phyloP scores from a whole-genome alignment of 805 yeast genomes.

The Barnettozyma botsteinii region DNA sequence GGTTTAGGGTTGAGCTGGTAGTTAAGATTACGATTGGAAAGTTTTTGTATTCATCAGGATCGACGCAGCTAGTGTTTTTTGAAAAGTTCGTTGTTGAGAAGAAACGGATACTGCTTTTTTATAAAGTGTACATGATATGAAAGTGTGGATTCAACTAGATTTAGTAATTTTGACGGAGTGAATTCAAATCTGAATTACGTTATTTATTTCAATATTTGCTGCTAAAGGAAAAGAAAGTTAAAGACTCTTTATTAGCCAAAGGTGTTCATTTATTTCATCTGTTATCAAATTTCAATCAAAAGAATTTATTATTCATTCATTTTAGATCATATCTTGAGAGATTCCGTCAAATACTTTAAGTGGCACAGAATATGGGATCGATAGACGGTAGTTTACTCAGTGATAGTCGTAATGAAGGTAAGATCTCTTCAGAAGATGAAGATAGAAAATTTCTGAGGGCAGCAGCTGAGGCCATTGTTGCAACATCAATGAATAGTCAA shows the following conservation, averaged over 20 bases:
- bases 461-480: conserved; percentile 57
- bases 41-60: too few relatives aligned
- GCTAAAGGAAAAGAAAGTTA: too few relatives aligned
- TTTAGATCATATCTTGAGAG: not conserved
- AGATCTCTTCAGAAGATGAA: conserved; percentile 28
- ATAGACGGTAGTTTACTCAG: not conserved
- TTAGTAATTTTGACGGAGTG: not conserved
- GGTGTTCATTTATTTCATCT: not conserved
- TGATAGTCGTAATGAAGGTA: not conserved
- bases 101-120: too few relatives aligned
- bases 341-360: not conserved
- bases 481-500: conserved; percentile 40
- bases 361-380: not conserved
- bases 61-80: too few relatives aligned
- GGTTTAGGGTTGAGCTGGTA: too few relatives aligned
- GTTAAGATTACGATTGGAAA: too few relatives aligned
- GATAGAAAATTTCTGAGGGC: conserved; percentile 51
- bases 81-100: too few relatives aligned
- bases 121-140: too few relatives aligned
- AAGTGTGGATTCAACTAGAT: conserved; percentile 1
- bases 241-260: too few relatives aligned
- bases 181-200: not conserved
- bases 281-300: conserved; percentile 2
- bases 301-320: not conserved
- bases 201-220: not conserved